Evolutionary conservation across 2,329 filamentous ascomycete genomes (phyloP).

Genomic region (Westerdykella ornata): DNA sequence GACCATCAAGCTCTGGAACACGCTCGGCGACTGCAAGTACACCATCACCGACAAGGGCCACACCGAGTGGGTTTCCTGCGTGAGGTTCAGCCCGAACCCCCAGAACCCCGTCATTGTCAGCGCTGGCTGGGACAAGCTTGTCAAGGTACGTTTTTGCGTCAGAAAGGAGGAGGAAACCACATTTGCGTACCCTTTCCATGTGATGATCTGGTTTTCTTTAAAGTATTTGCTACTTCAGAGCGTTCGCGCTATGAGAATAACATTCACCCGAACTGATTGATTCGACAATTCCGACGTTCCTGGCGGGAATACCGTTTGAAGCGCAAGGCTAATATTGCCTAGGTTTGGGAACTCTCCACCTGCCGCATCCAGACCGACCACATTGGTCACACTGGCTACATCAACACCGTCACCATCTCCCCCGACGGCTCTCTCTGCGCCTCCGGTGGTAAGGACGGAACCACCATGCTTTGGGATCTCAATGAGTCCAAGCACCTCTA

Average conservation of each 20-base stretch:
- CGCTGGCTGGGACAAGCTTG: slow-evolving; percentile 98
- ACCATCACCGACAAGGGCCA: slow-evolving; percentile 99
- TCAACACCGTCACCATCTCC: slow-evolving; percentile 99
- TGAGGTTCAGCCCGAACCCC: slow-evolving; percentile 99
- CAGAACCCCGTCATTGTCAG: slow-evolving; percentile 99
- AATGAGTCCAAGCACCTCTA: slow-evolving; percentile 99
- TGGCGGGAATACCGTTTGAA: slow-evolving; percentile 1
- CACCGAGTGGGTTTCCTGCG: slow-evolving; percentile 99
- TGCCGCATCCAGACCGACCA: slow-evolving; percentile 99
- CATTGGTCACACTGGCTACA: slow-evolving; percentile 99
- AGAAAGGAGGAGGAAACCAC: slow-evolving; percentile 1
- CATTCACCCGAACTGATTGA: slow-evolving; percentile 93
- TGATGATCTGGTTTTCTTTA: slow-evolving; percentile 80
- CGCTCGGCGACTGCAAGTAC: slow-evolving; percentile 99
- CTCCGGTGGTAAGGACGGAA: slow-evolving; percentile 98
- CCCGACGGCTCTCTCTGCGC: slow-evolving; percentile 98
- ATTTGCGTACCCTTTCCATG: slow-evolving; percentile 43
- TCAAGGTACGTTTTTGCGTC: slow-evolving; percentile 71
- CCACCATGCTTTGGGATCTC: slow-evolving; percentile 99
- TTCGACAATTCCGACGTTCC: slow-evolving; percentile 31
- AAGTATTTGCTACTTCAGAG: slow-evolving; percentile 99
- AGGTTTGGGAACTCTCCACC: slow-evolving; percentile 99
- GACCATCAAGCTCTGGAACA: slow-evolving; percentile 99
- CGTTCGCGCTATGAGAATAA: slow-evolving; percentile 95
- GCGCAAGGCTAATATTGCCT: slow-evolving; percentile 24